phyloP scores from a whole-genome alignment of 805 yeast genomes.

The Lachancea fermentati region DNA sequence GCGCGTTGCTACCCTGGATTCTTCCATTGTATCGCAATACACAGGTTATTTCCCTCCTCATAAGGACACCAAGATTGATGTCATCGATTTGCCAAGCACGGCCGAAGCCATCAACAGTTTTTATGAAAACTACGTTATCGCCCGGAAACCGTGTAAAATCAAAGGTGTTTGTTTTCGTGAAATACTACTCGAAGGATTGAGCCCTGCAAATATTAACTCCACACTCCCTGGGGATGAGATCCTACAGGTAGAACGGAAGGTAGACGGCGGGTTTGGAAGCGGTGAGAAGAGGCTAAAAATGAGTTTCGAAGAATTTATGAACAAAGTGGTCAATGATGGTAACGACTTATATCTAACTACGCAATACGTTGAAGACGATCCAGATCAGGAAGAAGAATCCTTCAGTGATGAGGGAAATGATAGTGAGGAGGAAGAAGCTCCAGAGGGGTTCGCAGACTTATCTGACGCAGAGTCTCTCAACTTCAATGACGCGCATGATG shows the following conservation, averaged over 20 bases:
- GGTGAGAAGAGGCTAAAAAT: constrained; percentile 50
- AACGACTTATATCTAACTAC: constrained; percentile 58
- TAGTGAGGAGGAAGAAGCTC: constrained; percentile 1
- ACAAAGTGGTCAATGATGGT: constrained; percentile 35
- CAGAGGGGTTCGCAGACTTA: constrained; percentile 10
- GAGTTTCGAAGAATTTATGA: constrained; percentile 45
- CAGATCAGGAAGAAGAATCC: constrained; percentile 18
- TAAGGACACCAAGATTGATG: constrained; percentile 11
- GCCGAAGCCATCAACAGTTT: constrained; percentile 28
- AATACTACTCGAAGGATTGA: constrained; percentile 33
- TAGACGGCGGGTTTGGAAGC: constrained; percentile 61
- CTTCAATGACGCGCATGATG: constrained; percentile 22
- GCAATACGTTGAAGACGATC: constrained; percentile 50
- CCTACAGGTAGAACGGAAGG: constrained; percentile 55
- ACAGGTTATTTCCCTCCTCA: constrained; percentile 16
- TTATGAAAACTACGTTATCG: constrained; percentile 35
- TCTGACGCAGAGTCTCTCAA: constrained; percentile 19
- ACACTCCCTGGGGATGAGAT: constrained; percentile 34
- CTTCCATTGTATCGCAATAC: constrained; percentile 8
- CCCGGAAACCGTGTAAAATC: constrained; percentile 48
- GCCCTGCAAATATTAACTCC: constrained; percentile 32
- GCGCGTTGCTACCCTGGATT: neutral
- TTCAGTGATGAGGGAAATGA: constrained; percentile 16
- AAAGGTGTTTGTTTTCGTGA: constrained; percentile 33
- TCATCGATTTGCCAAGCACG: constrained; percentile 18